Evolutionary conservation across 805 yeast genomes (phyloP).

Genomic region (Saturnispora dispora): DNA sequence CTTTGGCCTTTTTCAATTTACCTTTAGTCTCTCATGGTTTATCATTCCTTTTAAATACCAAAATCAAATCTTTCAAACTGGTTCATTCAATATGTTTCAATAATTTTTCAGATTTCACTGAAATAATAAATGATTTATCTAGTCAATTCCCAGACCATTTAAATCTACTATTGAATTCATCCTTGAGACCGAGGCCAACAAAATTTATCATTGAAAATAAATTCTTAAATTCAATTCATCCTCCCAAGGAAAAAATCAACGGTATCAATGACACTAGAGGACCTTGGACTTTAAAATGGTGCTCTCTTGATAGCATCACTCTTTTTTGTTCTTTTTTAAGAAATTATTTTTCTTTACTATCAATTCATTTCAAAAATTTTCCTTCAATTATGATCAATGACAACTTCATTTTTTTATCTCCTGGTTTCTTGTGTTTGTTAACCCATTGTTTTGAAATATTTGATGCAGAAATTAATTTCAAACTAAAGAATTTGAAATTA

Average conservation of each 20-base stretch:
- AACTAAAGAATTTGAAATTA: constrained; percentile 2
- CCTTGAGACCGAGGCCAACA: constrained; percentile 18
- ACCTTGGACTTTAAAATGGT: constrained; percentile 56
- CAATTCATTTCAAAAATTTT: constrained; percentile 17
- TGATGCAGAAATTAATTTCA: constrained; percentile 17
- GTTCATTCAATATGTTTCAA: constrained; percentile 17
- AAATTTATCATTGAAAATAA: constrained; percentile 23
- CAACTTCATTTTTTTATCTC: constrained; percentile 24
- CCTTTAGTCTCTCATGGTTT: constrained; percentile 50
- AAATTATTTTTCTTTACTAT: constrained; percentile 38
- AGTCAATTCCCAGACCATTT: constrained; percentile 21
- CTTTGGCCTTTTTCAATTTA: constrained; percentile 48
- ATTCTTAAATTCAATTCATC: constrained; percentile 30
- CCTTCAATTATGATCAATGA: constrained; percentile 9
- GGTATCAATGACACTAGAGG: constrained; percentile 53
- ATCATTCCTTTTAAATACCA: constrained; percentile 47
- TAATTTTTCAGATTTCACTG: constrained; percentile 9
- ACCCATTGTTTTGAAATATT: constrained; percentile 38
- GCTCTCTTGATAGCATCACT: constrained; percentile 41
- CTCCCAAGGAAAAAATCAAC: constrained; percentile 30
- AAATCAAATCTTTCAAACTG: constrained; percentile 35
- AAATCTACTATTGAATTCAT: constrained; percentile 16
- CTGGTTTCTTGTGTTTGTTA: constrained; percentile 39
- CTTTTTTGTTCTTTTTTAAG: constrained; percentile 53
- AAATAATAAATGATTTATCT: constrained; percentile 10